Evolutionary conservation across 257 asterid species (phyloP).

Genomic region (Capsicum pubescens): DNA sequence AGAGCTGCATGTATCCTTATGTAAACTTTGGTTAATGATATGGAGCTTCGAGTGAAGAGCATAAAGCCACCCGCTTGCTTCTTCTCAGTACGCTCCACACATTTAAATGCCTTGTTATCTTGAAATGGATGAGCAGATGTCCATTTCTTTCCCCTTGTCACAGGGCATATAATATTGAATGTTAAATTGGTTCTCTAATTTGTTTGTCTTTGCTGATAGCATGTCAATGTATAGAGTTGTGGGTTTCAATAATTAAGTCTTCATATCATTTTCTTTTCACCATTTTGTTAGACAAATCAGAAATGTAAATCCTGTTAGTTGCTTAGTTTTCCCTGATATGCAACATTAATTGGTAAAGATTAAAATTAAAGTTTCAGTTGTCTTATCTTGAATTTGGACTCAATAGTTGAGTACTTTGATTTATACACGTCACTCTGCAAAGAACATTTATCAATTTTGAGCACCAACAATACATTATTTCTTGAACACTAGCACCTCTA

Average conservation of each 20-base stretch:
- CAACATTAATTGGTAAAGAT: background rate
- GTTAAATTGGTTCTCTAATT: background rate
- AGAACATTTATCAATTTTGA: background rate
- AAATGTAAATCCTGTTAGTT: background rate
- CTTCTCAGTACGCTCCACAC: constrained; percentile 48
- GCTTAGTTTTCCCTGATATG: background rate
- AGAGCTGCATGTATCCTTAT: background rate
- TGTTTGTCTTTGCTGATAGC: background rate
- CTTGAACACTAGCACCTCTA: background rate
- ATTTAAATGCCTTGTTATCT: constrained; percentile 32
- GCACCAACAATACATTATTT: background rate
- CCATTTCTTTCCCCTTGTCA: constrained; percentile 11
- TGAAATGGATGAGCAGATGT: constrained; percentile 32
- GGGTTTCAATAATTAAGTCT: background rate
- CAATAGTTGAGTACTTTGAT: background rate
- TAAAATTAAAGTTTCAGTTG: background rate
- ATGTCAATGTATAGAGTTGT: background rate
- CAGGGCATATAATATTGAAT: constrained; percentile 30
- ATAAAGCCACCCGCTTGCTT: constrained; percentile 34
- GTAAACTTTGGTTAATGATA: background rate
- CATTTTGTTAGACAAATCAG: background rate
- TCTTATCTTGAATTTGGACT: background rate
- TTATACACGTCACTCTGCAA: background rate
- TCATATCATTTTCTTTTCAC: background rate
- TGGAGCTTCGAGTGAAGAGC: constrained; percentile 51